Evolutionary conservation across 2,329 filamentous ascomycete species (phyloP).

Genomic region (Claviceps maximensis): DNA sequence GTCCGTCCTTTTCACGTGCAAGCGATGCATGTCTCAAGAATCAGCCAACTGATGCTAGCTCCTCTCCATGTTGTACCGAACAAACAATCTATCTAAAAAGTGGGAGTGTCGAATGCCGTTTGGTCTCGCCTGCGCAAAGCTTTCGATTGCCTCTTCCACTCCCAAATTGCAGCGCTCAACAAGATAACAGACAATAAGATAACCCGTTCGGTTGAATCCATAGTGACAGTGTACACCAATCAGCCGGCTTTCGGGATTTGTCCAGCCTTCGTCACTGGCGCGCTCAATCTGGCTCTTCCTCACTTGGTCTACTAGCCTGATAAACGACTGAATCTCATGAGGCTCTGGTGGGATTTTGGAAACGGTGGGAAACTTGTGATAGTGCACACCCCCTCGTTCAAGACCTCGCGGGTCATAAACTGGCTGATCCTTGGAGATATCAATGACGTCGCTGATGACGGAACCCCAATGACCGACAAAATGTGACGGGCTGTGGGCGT

Average conservation of each 20-base stretch:
- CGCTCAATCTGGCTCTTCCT: constrained; percentile 35
- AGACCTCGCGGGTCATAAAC: constrained; percentile 71
- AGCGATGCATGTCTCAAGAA: constrained; percentile 51
- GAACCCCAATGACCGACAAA: constrained; percentile 58
- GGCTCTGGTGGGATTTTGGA: constrained; percentile 71
- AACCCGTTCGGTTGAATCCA: constrained; percentile 88
- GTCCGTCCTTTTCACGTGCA: neutral
- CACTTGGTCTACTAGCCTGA: constrained; percentile 44
- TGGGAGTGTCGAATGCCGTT: constrained; percentile 83
- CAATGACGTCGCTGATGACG: constrained; percentile 63
- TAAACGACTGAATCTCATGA: constrained; percentile 39
- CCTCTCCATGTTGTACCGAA: constrained; percentile 47
- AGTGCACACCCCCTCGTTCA: constrained; percentile 52
- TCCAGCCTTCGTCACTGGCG: constrained; percentile 24
- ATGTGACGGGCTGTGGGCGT: constrained; percentile 59
- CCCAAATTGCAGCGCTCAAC: constrained; percentile 63
- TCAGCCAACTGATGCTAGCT: neutral
- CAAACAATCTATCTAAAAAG: constrained; percentile 72
- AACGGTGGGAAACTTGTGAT: constrained; percentile 82
- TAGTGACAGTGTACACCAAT: constrained; percentile 92
- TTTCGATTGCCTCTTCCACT: constrained; percentile 64
- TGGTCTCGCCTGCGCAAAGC: constrained; percentile 58
- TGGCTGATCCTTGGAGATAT: constrained; percentile 82
- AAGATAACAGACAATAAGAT: constrained; percentile 82
- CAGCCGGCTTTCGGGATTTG: constrained; percentile 27